Evolutionary conservation across 768 basidiomycete genomes (phyloP).

Genomic region (Tephrocybe sp.): DNA sequence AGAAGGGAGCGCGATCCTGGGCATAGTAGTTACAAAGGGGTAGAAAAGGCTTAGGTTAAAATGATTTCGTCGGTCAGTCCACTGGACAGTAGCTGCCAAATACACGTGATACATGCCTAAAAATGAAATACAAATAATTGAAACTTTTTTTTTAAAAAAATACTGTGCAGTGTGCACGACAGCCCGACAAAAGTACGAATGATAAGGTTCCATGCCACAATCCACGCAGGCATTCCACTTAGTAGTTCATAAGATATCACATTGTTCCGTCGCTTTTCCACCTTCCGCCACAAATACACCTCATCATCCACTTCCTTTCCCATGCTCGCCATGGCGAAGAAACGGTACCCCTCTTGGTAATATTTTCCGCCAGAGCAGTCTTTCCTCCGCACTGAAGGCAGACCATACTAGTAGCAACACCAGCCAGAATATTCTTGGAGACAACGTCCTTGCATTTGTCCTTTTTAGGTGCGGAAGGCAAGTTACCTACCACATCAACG

Average conservation of each 20-base stretch:
- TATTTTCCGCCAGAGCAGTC: slow-evolving; percentile 42
- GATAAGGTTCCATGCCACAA: no score
- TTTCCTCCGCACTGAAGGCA: slow-evolving; percentile 67
- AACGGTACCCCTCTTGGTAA: slow-evolving; percentile 26
- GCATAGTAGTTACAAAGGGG: slow-evolving; percentile 44
- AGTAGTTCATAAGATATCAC: neutral
- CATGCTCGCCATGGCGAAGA: slow-evolving; percentile 54
- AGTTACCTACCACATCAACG: slow-evolving; percentile 54
- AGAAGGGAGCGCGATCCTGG: slow-evolving; percentile 50
- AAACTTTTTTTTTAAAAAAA: no score
- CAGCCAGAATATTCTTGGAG: slow-evolving; percentile 53
- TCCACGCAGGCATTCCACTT: no score
- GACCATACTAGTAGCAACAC: slow-evolving; percentile 32
- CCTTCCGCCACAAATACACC: slow-evolving; percentile 70
- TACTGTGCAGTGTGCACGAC: no score
- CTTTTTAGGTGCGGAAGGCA: slow-evolving; percentile 32
- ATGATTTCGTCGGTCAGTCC: neutral
- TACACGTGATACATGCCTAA: neutral
- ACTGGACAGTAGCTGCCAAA: neutral
- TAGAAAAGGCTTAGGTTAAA: no score
- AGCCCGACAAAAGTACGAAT: no score
- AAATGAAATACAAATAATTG: no score
- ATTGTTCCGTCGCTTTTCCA: slow-evolving; percentile 38
- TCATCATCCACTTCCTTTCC: slow-evolving; percentile 57
- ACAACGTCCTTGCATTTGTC: slow-evolving; percentile 57